Base-by-base conservation (phyloP, 805 yeast genomes). In the Lipomyces spencermartinsiae region DNA sequence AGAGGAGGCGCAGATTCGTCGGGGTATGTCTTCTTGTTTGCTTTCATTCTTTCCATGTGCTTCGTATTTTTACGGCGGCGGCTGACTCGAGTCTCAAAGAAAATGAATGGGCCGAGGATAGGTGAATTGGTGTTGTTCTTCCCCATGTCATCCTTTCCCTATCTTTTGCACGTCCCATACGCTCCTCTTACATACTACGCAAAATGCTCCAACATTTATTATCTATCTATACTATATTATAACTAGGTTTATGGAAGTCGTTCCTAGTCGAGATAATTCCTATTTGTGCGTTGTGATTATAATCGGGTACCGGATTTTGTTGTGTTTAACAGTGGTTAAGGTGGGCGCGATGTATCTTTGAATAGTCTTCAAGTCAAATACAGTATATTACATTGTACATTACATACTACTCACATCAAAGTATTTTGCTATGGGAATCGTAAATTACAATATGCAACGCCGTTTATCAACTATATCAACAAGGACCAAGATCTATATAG, bases 31-130 rank as follows among this genome's bases (percentile, higher is more conserved):
- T 53, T 25, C 0, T 53, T 25, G 67, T 65, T 64, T 25, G 67
- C 69, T 64, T 25, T n/a, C 65, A n/a, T 25, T 14, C n/a, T 10
- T 66, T 3, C 55, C 31, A 19, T 19, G 14, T 37, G 12, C 43
- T 37, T 37, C 29, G 1, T 5, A 4, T 37, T 37, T 37, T 37
- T 16, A 37, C 2, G 5, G 43, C 14, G 14, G 43, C 22, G 10
- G n/a, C 55, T 46, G 19, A 35, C 16, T n/a, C 3, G 49, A 2
- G 14, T 9, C 12, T 31, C 9, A 53, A 12, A 53, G 75, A 73
- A 58, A 83, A 81, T 73, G 84, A 82, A 65, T 82, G 84, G 84
- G 84, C 84, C 19, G 81, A 79, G 67, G 81, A 79, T 61, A 73
- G 82, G 61, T 79, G n/a, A 71, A 62, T 34, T 19, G 31, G 9